Base-by-base conservation (phyloP, 768 basidiomycete genomes). In the Auriscalpium orientale region DNA sequence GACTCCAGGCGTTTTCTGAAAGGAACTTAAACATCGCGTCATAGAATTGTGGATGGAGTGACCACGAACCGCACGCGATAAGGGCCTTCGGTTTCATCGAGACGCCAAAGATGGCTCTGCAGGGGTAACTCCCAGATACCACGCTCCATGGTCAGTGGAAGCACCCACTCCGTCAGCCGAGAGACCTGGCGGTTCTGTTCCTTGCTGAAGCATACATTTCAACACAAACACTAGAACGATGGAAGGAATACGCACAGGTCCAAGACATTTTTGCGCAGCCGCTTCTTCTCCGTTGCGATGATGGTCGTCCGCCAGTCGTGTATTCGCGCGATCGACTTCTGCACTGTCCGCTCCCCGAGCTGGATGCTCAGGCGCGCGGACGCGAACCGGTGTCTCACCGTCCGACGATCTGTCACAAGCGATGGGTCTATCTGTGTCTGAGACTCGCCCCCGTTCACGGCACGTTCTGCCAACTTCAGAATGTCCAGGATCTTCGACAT, bases 21-120 rank as follows among this genome's bases (percentile, higher is more conserved):
- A 22, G 22, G 51, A 55, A 48, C 36, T 33, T 9, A 28, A 18
- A 65, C 10, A 67, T 56, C 11, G 36, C 43, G 18, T 43, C 6
- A 18, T 18, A 8, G 16, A 49, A 8, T 49, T 11, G 34, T 46
- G 35, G 38, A 46, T 55, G 22, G 34, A 21, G 45, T n/a, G n/a
- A 8, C 38, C n/a, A 60, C 77, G 33, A 63, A 91, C 92, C 93
- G 76, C 53, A 90, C 87, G 48, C 93, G 81, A 62, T 89, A 79
- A 1, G 92, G 93, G 1, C 93, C 94, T 64, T 97, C 94, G 2
- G 92, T 94, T 64, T 95, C 93, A 59, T 95, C 94, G 46, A 95
- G 70, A 35, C 85, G 74, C 94, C 94, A 95, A 11, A 78, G 62
- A 8, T 71, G 71, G 21, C 72, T 71, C 2, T 65, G 71, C 43